Evolutionary conservation across 1,284 basidiomycete species (phyloP).

Genomic region (Cryptococcus depauperatus): DNA sequence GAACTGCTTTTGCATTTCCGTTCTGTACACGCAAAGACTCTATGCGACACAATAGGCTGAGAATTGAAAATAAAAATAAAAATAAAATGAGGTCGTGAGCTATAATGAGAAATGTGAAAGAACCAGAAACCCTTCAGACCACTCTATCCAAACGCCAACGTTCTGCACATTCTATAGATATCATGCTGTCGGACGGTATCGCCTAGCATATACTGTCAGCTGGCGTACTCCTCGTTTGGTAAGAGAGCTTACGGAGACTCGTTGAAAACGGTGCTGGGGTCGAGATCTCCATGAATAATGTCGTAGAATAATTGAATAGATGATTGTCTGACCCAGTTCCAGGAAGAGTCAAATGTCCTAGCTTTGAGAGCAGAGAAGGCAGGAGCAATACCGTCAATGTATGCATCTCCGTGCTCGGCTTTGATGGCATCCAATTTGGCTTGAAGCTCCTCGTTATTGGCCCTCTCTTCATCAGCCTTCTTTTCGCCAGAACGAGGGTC

Average conservation of each 20-base stretch:
- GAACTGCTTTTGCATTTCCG: too few species aligned
- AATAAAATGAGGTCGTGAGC: slow-evolving; percentile 1
- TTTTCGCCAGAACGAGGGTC: slow-evolving; percentile 89
- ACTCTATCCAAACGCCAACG: slow-evolving; percentile 1
- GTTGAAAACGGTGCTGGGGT: slow-evolving; percentile 41
- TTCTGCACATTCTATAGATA: not conserved
- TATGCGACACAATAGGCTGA: slow-evolving; percentile 14
- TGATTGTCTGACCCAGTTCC: slow-evolving; percentile 99
- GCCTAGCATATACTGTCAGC: slow-evolving; percentile 9
- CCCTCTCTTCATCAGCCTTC: slow-evolving; percentile 76
- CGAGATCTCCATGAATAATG: slow-evolving; percentile 74
- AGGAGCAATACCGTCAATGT: slow-evolving; percentile 90
- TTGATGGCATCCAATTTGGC: slow-evolving; percentile 67
- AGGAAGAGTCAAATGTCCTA: slow-evolving; percentile 93
- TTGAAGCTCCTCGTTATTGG: slow-evolving; percentile 57
- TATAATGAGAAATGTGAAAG: not conserved
- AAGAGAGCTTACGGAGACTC: slow-evolving; percentile 30
- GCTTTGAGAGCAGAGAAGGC: slow-evolving; percentile 91
- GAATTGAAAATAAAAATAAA: too few species aligned
- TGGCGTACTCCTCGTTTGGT: not conserved
- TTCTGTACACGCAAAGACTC: too few species aligned
- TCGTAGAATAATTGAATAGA: slow-evolving; percentile 94
- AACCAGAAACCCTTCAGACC: not conserved
- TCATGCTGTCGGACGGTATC: slow-evolving; percentile 14
- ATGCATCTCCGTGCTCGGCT: slow-evolving; percentile 77